phyloP scores from a whole-genome alignment of 169 alveolate species.

The Cryptosporidium viatorum region DNA sequence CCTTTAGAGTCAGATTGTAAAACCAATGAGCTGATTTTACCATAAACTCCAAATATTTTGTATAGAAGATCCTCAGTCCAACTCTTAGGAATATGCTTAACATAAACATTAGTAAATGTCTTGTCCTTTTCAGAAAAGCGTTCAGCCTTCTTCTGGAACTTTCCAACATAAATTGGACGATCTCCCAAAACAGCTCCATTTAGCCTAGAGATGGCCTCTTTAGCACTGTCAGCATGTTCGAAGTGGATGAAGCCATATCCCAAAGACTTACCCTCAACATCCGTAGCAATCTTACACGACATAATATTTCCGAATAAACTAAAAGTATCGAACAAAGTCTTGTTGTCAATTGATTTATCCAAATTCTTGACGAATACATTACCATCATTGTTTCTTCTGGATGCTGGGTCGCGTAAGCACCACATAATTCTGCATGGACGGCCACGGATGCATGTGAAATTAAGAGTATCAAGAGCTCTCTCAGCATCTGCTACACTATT shows the following conservation, averaged over 20 bases:
- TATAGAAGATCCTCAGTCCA: slow-evolving; percentile 86
- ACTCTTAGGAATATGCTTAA: slow-evolving; percentile 91
- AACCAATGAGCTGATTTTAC: slow-evolving; percentile 89
- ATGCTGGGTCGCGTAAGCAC: slow-evolving; percentile 93
- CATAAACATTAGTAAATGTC: slow-evolving; percentile 89
- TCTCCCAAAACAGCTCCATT: slow-evolving; percentile 92
- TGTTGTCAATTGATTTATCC: slow-evolving; percentile 92
- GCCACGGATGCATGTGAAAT: slow-evolving; percentile 91
- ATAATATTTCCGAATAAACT: slow-evolving; percentile 93
- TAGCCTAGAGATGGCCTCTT: slow-evolving; percentile 91
- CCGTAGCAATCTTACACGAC: slow-evolving; percentile 94
- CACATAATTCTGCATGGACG: slow-evolving; percentile 94
- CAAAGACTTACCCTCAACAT: slow-evolving; percentile 87
- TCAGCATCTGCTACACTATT: slow-evolving; percentile 91
- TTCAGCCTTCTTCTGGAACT: slow-evolving; percentile 88
- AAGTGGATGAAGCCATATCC: slow-evolving; percentile 98
- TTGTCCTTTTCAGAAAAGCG: slow-evolving; percentile 79
- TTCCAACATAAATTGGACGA: slow-evolving; percentile 91
- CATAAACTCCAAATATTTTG: slow-evolving; percentile 86
- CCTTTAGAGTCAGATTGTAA: slow-evolving; percentile 88
- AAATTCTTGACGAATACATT: slow-evolving; percentile 94
- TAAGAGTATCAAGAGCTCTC: slow-evolving; percentile 92
- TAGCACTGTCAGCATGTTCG: slow-evolving; percentile 92
- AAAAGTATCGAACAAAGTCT: slow-evolving; percentile 93
- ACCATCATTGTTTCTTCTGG: slow-evolving; percentile 93